phyloP scores from a whole-genome alignment of 768 basidiomycete genomes.

The Trametes meyenii region DNA sequence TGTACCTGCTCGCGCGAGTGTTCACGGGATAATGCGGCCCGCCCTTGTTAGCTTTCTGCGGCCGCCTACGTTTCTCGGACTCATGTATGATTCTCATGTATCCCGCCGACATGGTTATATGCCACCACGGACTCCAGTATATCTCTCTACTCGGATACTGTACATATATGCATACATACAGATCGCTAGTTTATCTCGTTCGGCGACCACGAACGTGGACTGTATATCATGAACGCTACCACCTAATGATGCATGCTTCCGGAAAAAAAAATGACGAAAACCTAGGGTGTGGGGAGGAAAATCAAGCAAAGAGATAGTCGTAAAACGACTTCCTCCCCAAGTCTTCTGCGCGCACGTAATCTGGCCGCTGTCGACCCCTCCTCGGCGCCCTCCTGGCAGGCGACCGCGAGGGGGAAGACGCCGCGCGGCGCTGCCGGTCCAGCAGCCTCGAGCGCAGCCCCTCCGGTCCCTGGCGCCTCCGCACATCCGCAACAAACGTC shows the following conservation, averaged over 20 bases:
- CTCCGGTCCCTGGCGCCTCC: conserved; percentile 24
- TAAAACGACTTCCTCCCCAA: conserved; percentile 27
- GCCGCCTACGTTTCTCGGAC: not conserved
- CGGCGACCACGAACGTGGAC: conserved; percentile 1
- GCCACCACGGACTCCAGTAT: conserved; percentile 10
- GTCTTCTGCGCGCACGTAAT: conserved; percentile 9
- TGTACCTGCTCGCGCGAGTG: conserved; percentile 53
- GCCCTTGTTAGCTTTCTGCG: not conserved
- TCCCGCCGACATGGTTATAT: not conserved
- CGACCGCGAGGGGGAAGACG: conserved; percentile 60
- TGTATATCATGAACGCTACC: not conserved
- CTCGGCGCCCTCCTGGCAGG: conserved; percentile 45
- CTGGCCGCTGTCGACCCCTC: conserved; percentile 19
- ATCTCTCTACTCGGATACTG: conserved; percentile 9
- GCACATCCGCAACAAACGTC: conserved; percentile 27
- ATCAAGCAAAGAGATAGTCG: conserved; percentile 32
- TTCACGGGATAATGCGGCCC: conserved; percentile 48
- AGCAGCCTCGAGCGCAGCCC: conserved; percentile 37
- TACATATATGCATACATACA: conserved; percentile 4
- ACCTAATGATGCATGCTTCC: not conserved
- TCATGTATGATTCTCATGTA: conserved; percentile 20
- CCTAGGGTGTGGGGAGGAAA: not conserved
- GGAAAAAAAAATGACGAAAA: no score
- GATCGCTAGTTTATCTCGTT: conserved; percentile 2
- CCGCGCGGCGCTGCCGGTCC: conserved; percentile 38